phyloP scores from a whole-genome alignment of 73 alveolate genomes.

The Paramecium biaurelia region DNA sequence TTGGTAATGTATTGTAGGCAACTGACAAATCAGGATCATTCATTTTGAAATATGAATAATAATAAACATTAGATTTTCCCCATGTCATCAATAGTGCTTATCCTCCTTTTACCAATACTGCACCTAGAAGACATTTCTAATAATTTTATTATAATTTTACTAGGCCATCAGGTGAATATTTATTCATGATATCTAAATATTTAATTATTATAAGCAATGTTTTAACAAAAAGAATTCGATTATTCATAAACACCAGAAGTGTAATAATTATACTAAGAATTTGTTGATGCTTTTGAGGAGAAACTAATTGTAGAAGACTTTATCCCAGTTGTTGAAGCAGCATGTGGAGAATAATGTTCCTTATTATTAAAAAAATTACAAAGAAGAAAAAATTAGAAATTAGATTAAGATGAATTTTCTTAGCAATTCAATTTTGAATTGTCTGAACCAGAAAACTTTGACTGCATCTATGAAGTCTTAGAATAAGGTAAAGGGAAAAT shows the following conservation, averaged over 20 bases:
- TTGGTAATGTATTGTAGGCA: background rate
- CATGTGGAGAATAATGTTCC: slow-evolving; percentile 19
- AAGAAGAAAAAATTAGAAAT: background rate
- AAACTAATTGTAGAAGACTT: background rate
- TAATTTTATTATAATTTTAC: background rate
- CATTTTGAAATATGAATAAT: slow-evolving; percentile 41
- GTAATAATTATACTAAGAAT: background rate
- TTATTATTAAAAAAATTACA: background rate
- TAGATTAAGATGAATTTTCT: slow-evolving; percentile 18
- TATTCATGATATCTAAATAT: background rate
- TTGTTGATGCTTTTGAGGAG: slow-evolving; percentile 27
- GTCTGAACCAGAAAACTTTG: slow-evolving; percentile 6
- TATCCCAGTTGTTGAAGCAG: background rate
- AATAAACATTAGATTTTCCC: slow-evolving; percentile 48
- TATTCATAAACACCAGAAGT: slow-evolving; percentile 56
- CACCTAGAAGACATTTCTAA: background rate
- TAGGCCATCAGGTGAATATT: background rate
- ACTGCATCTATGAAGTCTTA: slow-evolving; percentile 33
- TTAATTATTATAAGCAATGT: background rate
- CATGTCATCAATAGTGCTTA: background rate
- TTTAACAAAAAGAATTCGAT: slow-evolving; percentile 45
- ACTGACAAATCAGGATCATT: background rate
- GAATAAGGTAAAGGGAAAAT: slow-evolving; percentile 47
- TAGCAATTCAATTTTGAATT: background rate
- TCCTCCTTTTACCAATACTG: background rate